These are phyloP conservation scores for Mycena albidolilacea DNA, from an alignment of 768 basidiomycete species.

Conservation along the genomic window DNA sequence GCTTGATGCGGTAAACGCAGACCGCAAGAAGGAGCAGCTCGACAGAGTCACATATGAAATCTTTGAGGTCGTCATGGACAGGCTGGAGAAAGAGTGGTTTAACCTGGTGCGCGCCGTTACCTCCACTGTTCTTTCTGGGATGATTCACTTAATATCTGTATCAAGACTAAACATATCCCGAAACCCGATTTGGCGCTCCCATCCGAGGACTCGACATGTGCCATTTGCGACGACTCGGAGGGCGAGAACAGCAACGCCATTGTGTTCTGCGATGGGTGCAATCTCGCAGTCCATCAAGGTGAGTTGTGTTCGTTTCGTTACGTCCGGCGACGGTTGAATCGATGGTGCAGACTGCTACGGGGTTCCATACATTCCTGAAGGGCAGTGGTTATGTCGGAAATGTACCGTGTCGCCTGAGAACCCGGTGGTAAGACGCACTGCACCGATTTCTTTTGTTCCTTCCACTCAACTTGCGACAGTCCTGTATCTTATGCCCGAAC, in stretches of 20 bases:
- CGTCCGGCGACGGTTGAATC: neutral
- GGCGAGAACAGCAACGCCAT: constrained; percentile 99
- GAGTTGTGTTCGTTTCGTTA: constrained; percentile 37
- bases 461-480: constrained; percentile 58
- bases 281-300: constrained; percentile 99
- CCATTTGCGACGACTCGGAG: constrained; percentile 98
- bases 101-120: constrained; percentile 75
- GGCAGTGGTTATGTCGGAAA: constrained; percentile 99
- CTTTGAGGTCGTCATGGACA: constrained; percentile 98
- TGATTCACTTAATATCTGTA: constrained; percentile 7
- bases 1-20: constrained; percentile 88
- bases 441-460: neutral
- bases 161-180: constrained; percentile 92
- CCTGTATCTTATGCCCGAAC: constrained; percentile 95
- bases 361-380: constrained; percentile 99
- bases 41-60: constrained; percentile 84
- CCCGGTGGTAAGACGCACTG: constrained; percentile 81
- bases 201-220: constrained; percentile 96
- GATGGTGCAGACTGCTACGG: constrained; percentile 90
- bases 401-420: constrained; percentile 98
- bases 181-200: constrained; percentile 91
- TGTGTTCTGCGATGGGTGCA: constrained; percentile 99
- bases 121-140: neutral
- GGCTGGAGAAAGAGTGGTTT: constrained; percentile 99
- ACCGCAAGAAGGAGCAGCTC: constrained; percentile 82